These are phyloP conservation scores for Mortierella sp. DNA, from an alignment of 371 early-diverging fungal genomes.

Conservation along the genomic window DNA sequence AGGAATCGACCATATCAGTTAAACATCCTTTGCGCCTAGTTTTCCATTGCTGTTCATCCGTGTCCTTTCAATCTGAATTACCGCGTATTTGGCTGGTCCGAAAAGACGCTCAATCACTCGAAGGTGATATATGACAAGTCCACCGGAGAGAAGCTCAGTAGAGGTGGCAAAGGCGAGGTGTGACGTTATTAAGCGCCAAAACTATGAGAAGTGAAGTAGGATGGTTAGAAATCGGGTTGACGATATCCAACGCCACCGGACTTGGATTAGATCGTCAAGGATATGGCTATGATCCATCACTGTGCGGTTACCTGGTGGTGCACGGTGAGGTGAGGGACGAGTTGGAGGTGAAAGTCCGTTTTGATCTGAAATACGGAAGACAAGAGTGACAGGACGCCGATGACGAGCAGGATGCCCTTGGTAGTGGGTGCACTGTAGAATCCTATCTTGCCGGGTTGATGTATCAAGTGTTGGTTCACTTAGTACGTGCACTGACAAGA, in stretches of 20 bases:
- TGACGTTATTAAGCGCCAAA: slow-evolving; percentile 69
- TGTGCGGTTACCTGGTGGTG: slow-evolving; percentile 68
- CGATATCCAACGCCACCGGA: too few relatives aligned
- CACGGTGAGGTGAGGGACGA: slow-evolving; percentile 71
- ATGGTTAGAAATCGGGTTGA: too few relatives aligned
- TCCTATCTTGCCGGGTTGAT: slow-evolving; percentile 47
- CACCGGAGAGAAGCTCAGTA: slow-evolving; percentile 75
- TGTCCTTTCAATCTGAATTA: too few relatives aligned
- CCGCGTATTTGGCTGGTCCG: slow-evolving; percentile 76
- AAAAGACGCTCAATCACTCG: slow-evolving; percentile 79
- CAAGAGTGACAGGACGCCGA: slow-evolving; percentile 67
- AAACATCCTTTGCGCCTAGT: not conserved
- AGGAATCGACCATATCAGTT: not conserved
- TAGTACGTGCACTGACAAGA: not conserved
- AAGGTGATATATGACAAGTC: slow-evolving; percentile 71
- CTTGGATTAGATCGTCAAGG: too few relatives aligned
- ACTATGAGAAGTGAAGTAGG: slow-evolving; percentile 42
- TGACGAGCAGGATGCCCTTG: slow-evolving; percentile 67
- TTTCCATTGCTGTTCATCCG: too few relatives aligned
- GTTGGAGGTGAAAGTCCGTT: slow-evolving; percentile 67
- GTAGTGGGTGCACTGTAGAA: slow-evolving; percentile 78
- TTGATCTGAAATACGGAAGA: slow-evolving; percentile 67
- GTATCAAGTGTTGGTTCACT: not conserved
- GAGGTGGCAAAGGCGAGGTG: slow-evolving; percentile 73
- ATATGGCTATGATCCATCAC: too few relatives aligned